A percentile compares a stretch with the other conserved stretches of the same genome.
Evolutionary conservation across 2,329 filamentous ascomycete species (phyloP).

Genomic region (Pseudogymnoascus sp.): DNA sequence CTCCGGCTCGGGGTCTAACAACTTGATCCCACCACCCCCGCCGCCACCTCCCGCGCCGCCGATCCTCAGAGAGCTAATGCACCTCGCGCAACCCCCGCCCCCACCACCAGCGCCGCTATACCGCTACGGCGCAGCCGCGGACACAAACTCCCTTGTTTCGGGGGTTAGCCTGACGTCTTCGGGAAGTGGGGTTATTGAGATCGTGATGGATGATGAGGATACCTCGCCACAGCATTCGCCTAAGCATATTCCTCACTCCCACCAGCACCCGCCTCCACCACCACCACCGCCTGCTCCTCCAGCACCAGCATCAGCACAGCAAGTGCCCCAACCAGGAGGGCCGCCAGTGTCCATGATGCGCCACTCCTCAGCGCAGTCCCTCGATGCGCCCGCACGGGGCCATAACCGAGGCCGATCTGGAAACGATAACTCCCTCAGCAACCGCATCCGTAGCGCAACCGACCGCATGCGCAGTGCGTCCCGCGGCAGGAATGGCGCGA

Average conservation of each 20-base stretch:
- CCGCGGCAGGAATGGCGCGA: conserved; percentile 40
- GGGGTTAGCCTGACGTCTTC: conserved; percentile 31
- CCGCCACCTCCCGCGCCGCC: conserved; percentile 45
- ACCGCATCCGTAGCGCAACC: conserved; percentile 49
- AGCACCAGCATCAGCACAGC: background rate
- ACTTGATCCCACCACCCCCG: conserved; percentile 43
- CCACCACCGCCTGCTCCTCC: conserved; percentile 34
- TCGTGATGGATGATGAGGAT: conserved; percentile 57
- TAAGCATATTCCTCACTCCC: conserved; percentile 26
- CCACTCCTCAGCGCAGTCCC: background rate
- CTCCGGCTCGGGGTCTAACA: conserved; percentile 36
- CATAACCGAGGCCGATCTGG: conserved; percentile 52
- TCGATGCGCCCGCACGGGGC: conserved; percentile 19
- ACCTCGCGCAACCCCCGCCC: conserved; percentile 53
- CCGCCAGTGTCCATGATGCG: conserved; percentile 4
- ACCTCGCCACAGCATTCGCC: conserved; percentile 2
- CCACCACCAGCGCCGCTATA: conserved; percentile 54
- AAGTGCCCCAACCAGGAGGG: background rate
- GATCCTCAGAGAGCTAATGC: conserved; percentile 55
- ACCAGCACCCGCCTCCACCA: conserved; percentile 35
- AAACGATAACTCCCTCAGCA: conserved; percentile 44
- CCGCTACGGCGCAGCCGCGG: conserved; percentile 24
- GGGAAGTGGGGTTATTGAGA: conserved; percentile 54
- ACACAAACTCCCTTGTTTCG: conserved; percentile 28
- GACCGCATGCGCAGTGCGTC: conserved; percentile 55